Conservation (phyloP, 2,329 filamentous ascomycete genomes). For the Aureobasidium subglaciale region DNA sequence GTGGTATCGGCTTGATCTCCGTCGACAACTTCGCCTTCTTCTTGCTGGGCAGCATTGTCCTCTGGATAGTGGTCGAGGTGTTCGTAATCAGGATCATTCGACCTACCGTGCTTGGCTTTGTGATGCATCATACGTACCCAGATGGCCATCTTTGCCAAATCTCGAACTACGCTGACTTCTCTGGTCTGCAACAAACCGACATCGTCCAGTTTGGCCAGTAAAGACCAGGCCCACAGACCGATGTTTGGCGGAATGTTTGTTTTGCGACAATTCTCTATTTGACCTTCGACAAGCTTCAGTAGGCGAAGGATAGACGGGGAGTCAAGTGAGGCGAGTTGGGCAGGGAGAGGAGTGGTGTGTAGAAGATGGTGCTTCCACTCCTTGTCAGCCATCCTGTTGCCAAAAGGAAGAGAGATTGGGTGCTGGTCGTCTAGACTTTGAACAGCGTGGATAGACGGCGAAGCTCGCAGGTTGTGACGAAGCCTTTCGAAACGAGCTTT, state of each 20-base stretch:
- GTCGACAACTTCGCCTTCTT: constrained; percentile 18
- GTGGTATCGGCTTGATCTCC: background rate
- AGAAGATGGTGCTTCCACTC: constrained; percentile 46
- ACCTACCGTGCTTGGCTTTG: constrained; percentile 29
- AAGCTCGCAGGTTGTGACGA: constrained; percentile 52
- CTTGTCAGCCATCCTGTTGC: constrained; percentile 46
- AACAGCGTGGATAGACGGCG: constrained; percentile 49
- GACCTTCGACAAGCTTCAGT: constrained; percentile 50
- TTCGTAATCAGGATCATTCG: constrained; percentile 34
- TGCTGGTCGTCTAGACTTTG: constrained; percentile 48
- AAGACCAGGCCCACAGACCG: constrained; percentile 78
- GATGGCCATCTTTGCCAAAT: constrained; percentile 71
- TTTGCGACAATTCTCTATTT: constrained; percentile 50
- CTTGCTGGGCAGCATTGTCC: constrained; percentile 19
- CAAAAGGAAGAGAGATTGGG: constrained; percentile 46
- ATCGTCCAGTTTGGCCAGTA: constrained; percentile 60
- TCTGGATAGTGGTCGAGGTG: constrained; percentile 21
- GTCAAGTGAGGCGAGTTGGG: constrained; percentile 49
- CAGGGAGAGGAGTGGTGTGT: constrained; percentile 40
- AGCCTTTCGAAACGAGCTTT: constrained; percentile 58
- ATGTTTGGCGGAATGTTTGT: constrained; percentile 53
- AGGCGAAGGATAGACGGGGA: constrained; percentile 60
- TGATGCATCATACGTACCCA: constrained; percentile 45
- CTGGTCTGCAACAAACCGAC: constrained; percentile 66
- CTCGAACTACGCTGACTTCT: constrained; percentile 68